Base-by-base conservation (phyloP, 257 asterid species). In the Solanum etuberosum region DNA sequence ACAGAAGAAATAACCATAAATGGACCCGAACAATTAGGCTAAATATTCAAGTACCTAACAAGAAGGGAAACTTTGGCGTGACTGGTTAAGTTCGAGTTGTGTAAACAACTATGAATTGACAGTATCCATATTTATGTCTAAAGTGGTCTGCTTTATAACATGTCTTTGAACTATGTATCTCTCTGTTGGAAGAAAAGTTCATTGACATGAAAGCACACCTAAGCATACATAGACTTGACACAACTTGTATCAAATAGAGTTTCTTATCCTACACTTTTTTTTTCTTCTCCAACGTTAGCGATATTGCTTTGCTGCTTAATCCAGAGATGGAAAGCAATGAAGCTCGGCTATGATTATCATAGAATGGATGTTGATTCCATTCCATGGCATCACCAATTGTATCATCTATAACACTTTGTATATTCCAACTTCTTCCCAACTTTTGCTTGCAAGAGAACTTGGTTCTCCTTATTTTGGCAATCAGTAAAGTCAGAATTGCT, bases 361-460 rank as follows among this genome's bases (percentile, higher is more conserved):
- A 90, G 86, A 96, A 94, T n/a, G 98, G 98, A 91, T 94, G 98
- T 81, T 91, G 94, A 12, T 90, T 91, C 88, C 90, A 94, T 67
- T 84, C 72, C 42, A 57, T 84, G 85, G 76, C 88, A 70, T 32
- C 83, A 20, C 85, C 35, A 42, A 7, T 59, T 48, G 63, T 51
- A 29, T 59, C 68, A 8, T 87, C 51, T 9, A 57, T 71, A 71
- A 18, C 54, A n/a, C 29, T 5, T 25, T 32, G 34, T n/a, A 72
- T 57, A 40, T 65, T 32, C 9, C 31, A 57, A 10, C 31, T 65
- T 65, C 35, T 25, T 40, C 61, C 3, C 35, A 23, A 38, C 11
- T 25, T 68, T 29, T 29, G 38, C 38, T 42, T 9, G 40, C 32
- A 27, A 20, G 81, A n/a, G 46, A 63, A 61, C 31, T 35, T 71